Evolutionary conservation across 768 basidiomycete species (phyloP).

Genomic region (Lanmaoa pseudosensibilis): DNA sequence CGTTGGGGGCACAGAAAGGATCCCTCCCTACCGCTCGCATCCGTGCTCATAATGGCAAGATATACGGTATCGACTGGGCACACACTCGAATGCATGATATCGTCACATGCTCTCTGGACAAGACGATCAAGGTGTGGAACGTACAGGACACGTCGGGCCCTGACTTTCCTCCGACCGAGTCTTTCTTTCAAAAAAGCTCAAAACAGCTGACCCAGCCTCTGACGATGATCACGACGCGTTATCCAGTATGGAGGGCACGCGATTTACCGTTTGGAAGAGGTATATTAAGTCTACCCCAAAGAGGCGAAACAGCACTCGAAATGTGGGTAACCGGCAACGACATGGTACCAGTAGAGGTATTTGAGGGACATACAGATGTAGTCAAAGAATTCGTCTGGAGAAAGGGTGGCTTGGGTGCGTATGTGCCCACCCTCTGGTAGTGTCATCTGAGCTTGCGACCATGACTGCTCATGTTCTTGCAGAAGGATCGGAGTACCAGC

Average conservation of each 20-base stretch:
- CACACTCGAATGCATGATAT: conserved; percentile 71
- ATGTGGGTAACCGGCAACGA: conserved; percentile 60
- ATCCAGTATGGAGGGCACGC: conserved; percentile 94
- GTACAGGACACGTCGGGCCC: conserved; percentile 24
- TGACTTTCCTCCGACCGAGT: conserved; percentile 13
- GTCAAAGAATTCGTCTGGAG: conserved; percentile 99
- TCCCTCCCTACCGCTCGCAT: conserved; percentile 77
- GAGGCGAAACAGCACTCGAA: conserved; percentile 80
- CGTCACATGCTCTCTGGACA: conserved; percentile 93
- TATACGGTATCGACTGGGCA: conserved; percentile 98
- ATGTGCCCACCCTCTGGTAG: no score
- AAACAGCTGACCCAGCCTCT: conserved; percentile 38
- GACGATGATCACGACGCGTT: conserved; percentile 63
- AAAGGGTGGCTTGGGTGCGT: conserved; percentile 55
- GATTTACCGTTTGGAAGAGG: conserved; percentile 91
- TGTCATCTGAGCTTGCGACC: neutral
- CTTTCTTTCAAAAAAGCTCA: conserved; percentile 9
- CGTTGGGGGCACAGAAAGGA: conserved; percentile 62
- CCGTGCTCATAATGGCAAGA: conserved; percentile 83
- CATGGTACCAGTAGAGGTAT: conserved; percentile 58
- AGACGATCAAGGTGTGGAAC: conserved; percentile 86
- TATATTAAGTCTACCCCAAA: conserved; percentile 82
- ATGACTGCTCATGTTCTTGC: neutral
- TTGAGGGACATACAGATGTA: conserved; percentile 88
- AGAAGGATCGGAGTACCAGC: conserved; percentile 57